Evolutionary conservation across 805 yeast species (phyloP), one percentile per base, ranked within the genome.

Genomic region (Diddensiella transvaalensis): DNA sequence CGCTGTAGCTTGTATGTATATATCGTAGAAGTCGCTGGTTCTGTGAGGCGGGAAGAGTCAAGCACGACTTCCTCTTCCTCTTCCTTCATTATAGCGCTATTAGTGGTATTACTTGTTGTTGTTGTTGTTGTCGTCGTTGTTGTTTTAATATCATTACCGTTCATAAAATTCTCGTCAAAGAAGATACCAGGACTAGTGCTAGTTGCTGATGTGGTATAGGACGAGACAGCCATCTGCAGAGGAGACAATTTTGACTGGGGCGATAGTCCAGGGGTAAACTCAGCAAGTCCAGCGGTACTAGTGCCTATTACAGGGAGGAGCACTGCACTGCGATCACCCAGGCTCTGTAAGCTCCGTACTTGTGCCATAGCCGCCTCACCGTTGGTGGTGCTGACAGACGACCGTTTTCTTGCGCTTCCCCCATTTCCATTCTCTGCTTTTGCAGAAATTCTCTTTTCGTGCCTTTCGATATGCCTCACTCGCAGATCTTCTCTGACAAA

Each of bases 401-500:
- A 26, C 13, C 32, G 32, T 26, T 26, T 26, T 8, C 32, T 8
- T 8, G 11, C 32, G 13, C 13, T 26, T 26, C 11, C 8, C 8
- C 11, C 8, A 13, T 26, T 26, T 13, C 32, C 32, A 26, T 26
- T 26, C 13, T 8, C 13, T 8, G 8, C 11, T 8, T 26, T 26
- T 26, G 8, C 11, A 26, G 11, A 22, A 33, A 13, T 18, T 8
- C 53, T 46, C 42, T 52, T 50, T 24, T 59, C 55, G 39, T 66
- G 70, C 2, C 71, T 60, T 44, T 65, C 63, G 15, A 61, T 22
- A 50, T 66, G 70, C 19, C 70, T 54, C 8, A 47, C 49, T n/a
- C 57, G 53, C 24, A 66, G 51, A 42, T 66, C 70, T 33, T 65
- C 68, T 2, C 70, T 56, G 8, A 66, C 70, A 62, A 66, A 66